These are phyloP conservation scores for Aspergillus novofumigatus DNA, from an alignment of 2,329 filamentous ascomycete species.

Conservation along the genomic window DNA sequence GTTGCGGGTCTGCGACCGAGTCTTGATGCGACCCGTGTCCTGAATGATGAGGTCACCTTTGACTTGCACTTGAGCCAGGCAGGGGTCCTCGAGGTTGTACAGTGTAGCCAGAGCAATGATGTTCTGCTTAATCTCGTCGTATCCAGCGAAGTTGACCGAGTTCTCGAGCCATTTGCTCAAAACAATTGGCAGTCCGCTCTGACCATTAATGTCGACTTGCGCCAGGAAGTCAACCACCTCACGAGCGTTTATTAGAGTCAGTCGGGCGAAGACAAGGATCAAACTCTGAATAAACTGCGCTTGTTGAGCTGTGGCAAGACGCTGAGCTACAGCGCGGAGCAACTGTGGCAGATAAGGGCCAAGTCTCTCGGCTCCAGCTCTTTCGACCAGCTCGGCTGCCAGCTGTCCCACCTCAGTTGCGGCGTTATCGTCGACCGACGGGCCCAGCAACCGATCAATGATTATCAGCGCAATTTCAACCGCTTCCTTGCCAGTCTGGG, in stretches of 20 bases:
- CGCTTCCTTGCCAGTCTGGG: constrained; percentile 70
- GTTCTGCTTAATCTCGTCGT: constrained; percentile 95
- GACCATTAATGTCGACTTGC: constrained; percentile 71
- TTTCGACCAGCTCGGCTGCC: constrained; percentile 91
- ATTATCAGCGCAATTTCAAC: constrained; percentile 87
- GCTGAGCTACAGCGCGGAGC: constrained; percentile 79
- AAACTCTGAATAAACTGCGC: constrained; percentile 92
- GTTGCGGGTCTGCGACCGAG: constrained; percentile 79
- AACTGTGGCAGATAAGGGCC: constrained; percentile 87
- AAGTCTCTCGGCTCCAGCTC: constrained; percentile 84
- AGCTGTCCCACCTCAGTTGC: constrained; percentile 95
- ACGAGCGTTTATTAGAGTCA: constrained; percentile 77
- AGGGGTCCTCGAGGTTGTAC: constrained; percentile 78
- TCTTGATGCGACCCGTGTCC: constrained; percentile 81
- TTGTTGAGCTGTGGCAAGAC: constrained; percentile 75
- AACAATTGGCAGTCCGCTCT: constrained; percentile 80
- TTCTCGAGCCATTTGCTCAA: constrained; percentile 96
- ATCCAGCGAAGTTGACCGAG: constrained; percentile 94
- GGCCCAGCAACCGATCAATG: constrained; percentile 82
- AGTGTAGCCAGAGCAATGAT: constrained; percentile 91
- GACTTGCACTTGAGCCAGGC: constrained; percentile 73
- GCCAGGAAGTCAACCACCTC: constrained; percentile 92
- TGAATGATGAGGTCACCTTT: constrained; percentile 87
- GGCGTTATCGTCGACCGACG: constrained; percentile 82
- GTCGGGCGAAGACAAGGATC: constrained; percentile 87